Evolutionary conservation across 768 basidiomycete genomes (phyloP), one percentile per base, ranked within the genome.

Genomic region (Leccinellum albellum): DNA sequence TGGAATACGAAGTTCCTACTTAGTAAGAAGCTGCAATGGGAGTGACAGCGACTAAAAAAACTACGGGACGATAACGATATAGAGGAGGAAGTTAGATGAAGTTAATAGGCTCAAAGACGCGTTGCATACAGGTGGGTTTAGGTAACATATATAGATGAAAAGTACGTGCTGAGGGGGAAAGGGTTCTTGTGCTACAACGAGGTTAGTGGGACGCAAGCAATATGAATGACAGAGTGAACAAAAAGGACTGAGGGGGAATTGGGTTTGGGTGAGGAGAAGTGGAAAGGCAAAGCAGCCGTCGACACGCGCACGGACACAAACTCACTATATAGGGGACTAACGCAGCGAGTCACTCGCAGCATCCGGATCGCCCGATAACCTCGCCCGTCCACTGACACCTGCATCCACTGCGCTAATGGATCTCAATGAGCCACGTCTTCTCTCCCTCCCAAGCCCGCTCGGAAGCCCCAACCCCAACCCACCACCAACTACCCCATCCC

Each of bases 281-380:
- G 37, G 40, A 7, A 32, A 35, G 21, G 52, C 3, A 31, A 40
- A 10, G 28, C 26, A 20, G 48, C 31, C 35, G 46, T 20, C 40
- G 20, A 21, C 5, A 24, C 23, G 15, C 4, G 14, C 32, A 55
- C 28, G 8, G 1, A 29, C 33, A 13, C 28, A 5, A 26, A 23
- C 55, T 55, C 60, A 59, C 45, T 50, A 15, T 54, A 50, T 49
- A n/a, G 47, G 12, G 8, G 58, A 48, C 45, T 20, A 29, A 20
- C 53, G 56, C 33, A 49, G 53, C 14, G 61, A 58, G n/a, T 71
- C 66, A 20, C 70, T 69, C 37, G 66, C 67, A 1, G 61, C 66
- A 51, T 78, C 76, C 65, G 72, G 63, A 60, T 71, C 69, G 31
- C 74, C 74, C 3, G 77, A 66, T 13, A 77, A 69, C 56, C 78